These are phyloP conservation scores for Colletotrichum lini DNA, from an alignment of 2,329 filamentous ascomycete species.

Conservation along the genomic window DNA sequence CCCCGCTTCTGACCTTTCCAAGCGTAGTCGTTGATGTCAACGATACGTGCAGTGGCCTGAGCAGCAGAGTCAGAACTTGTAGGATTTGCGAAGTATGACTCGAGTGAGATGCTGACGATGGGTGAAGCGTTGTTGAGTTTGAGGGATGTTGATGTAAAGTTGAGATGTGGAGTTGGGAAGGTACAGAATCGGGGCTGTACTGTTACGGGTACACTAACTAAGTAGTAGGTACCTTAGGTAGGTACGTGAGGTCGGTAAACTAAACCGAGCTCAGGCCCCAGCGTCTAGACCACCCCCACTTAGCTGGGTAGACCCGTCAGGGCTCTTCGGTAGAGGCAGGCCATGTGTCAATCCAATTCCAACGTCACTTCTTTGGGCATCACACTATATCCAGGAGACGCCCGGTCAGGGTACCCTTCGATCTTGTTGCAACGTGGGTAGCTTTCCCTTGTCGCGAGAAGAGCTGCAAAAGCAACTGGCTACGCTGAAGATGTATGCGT, in stretches of 20 bases:
- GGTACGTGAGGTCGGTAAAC: constrained; percentile 2
- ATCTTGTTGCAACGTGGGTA: background rate
- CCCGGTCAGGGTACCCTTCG: background rate
- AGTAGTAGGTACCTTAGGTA: too few species aligned
- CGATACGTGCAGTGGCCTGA: background rate
- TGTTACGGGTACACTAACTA: too few species aligned
- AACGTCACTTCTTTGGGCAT: constrained; percentile 1
- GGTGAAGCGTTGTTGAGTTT: constrained; percentile 6
- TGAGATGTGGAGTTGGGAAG: constrained; percentile 20
- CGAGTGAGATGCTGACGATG: background rate
- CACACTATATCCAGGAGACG: too few species aligned
- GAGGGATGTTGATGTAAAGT: constrained; percentile 22
- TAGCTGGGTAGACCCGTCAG: constrained; percentile 8
- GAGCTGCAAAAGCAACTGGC: background rate
- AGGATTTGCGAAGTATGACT: background rate
- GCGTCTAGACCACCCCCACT: constrained; percentile 21
- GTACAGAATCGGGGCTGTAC: constrained; percentile 14
- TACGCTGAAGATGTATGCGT: too few species aligned
- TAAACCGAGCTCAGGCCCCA: constrained; percentile 2
- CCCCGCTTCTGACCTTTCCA: background rate
- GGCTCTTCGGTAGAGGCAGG: background rate
- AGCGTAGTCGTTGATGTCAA: background rate
- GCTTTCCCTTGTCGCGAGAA: background rate
- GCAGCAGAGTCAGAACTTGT: background rate
- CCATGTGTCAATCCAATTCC: constrained; percentile 15